These are phyloP conservation scores for Corinectria fuckeliana DNA, from an alignment of 2,329 filamentous ascomycete species.

Conservation along the genomic window DNA sequence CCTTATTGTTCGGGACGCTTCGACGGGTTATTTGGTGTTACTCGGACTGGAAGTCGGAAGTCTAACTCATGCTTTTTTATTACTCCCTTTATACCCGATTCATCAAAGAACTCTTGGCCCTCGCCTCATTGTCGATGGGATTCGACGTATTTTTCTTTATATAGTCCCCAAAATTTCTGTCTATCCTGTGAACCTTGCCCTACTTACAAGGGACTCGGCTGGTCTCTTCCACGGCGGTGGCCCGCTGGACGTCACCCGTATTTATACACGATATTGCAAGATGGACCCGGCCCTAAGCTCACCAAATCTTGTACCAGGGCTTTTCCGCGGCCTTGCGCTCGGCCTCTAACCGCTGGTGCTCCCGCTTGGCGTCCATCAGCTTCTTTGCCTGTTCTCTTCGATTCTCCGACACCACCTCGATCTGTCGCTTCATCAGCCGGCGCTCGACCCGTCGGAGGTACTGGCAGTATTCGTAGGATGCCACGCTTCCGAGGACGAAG, in stretches of 20 bases:
- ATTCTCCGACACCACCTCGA: slow-evolving; percentile 68
- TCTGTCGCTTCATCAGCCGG: slow-evolving; percentile 82
- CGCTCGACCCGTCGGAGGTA: slow-evolving; percentile 75
- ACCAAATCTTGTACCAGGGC: slow-evolving; percentile 67
- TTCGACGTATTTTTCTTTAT: not conserved
- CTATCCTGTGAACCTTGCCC: not conserved
- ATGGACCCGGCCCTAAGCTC: slow-evolving; percentile 5
- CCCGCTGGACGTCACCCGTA: slow-evolving; percentile 28
- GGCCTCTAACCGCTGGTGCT: slow-evolving; percentile 40
- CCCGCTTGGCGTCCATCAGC: slow-evolving; percentile 51
- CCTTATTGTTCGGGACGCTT: not conserved
- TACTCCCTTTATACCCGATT: slow-evolving; percentile 18
- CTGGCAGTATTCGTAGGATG: slow-evolving; percentile 85
- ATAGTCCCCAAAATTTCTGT: slow-evolving; percentile 1
- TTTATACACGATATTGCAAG: slow-evolving; percentile 28
- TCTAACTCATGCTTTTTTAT: not conserved
- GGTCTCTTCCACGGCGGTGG: slow-evolving; percentile 5
- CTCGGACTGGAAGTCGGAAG: not conserved
- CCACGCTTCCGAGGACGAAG: slow-evolving; percentile 73
- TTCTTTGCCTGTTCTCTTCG: slow-evolving; percentile 55
- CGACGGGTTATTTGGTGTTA: slow-evolving; percentile 10
- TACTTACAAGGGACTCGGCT: slow-evolving; percentile 22
- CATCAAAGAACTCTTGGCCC: slow-evolving; percentile 1
- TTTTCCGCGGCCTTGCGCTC: slow-evolving; percentile 46
- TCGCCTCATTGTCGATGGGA: not conserved